Base-by-base conservation (phyloP, 2,329 filamentous ascomycete genomes). In the Zymoseptoria ardabiliae region DNA sequence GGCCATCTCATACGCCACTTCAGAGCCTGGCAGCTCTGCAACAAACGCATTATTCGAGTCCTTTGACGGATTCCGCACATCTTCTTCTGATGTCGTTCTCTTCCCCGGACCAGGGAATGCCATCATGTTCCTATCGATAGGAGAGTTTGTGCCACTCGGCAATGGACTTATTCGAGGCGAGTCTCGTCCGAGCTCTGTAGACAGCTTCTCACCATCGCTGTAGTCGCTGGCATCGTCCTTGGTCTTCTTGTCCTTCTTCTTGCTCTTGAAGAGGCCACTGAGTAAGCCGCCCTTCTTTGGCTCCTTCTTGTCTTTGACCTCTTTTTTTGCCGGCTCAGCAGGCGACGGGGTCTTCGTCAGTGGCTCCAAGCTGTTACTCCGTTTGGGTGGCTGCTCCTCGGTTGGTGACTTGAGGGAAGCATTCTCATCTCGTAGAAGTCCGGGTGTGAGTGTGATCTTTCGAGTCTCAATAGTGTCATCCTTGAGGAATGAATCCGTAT, bases 401-500 rank as follows among this genome's bases (percentile, higher is more conserved):
- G 66, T 69, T 66, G 53, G 74, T 68, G 60, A 72, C 68, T 65
- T 70, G 53, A 62, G 63, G 28, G 61, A 67, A 35, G 4, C 73
- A 70, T 78, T 78, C 64, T 97, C 92, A 66, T 97, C 93, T 50
- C 93, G 86, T 49, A 97, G 78, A 56, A 99, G 77, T 67, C 96
- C 96, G 1, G 94, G 94, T 3, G 94, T 99, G 51, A 99, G 82
- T 0, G 92, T 96, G 66, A 99, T 97, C 78, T 97, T 97, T 75
- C 95, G 91, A 2, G 94, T 97, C 74, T 97, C 94, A 45, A 91
- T 88, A 30, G 85, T 91, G 70, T 99, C 93, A 70, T 97, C 94
- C 74, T 91, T 96, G 80, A 97, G 97, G 79, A 97, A 97, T 0
- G 93, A 96, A 75, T 97, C 93, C 4, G 91, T 93, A 71, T 95